Percentiles rank a stretch among this genome's conserved stretches.
These are phyloP conservation scores for Phalaenopsis aphrodite DNA, from an alignment of 106 monocot genomes.

Conservation along the genomic window DNA sequence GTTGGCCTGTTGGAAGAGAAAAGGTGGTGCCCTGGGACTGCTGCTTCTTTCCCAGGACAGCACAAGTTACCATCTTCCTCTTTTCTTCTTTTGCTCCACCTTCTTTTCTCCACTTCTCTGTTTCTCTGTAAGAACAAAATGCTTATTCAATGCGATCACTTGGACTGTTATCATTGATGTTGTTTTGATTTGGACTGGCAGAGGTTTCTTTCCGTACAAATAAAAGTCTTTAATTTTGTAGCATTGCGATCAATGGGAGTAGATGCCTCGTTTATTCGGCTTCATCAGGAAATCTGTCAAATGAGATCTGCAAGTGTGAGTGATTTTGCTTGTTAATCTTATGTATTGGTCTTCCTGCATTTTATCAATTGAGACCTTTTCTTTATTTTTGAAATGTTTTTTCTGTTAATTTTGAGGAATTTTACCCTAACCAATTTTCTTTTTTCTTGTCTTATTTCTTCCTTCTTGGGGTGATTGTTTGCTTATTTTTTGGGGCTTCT, in stretches of 20 bases:
- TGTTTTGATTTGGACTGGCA: conserved; percentile 3
- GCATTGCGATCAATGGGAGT: conserved; percentile 2
- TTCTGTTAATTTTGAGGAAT: background rate
- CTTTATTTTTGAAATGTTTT: background rate
- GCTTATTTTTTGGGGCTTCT: background rate
- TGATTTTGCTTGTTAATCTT: background rate
- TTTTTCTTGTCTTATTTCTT: background rate
- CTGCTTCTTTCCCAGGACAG: background rate
- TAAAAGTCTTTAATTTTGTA: conserved; percentile 1
- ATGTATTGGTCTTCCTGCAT: background rate
- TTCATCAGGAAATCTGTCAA: background rate
- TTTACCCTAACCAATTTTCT: background rate
- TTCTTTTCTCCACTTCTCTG: background rate
- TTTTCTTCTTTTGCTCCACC: background rate
- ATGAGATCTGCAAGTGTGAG: conserved; percentile 10
- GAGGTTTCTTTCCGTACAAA: background rate
- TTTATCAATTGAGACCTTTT: background rate
- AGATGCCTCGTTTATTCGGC: conserved; percentile 4
- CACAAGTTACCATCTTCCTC: background rate
- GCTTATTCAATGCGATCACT: background rate
- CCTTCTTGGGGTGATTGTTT: background rate
- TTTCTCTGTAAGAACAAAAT: background rate
- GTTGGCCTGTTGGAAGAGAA: conserved; percentile 3
- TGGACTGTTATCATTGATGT: conserved; percentile 4
- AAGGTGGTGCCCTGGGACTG: background rate